These are phyloP conservation scores for Neurospora sp. DNA, from an alignment of 495 filamentous ascomycete genomes.

Conservation along the genomic window DNA sequence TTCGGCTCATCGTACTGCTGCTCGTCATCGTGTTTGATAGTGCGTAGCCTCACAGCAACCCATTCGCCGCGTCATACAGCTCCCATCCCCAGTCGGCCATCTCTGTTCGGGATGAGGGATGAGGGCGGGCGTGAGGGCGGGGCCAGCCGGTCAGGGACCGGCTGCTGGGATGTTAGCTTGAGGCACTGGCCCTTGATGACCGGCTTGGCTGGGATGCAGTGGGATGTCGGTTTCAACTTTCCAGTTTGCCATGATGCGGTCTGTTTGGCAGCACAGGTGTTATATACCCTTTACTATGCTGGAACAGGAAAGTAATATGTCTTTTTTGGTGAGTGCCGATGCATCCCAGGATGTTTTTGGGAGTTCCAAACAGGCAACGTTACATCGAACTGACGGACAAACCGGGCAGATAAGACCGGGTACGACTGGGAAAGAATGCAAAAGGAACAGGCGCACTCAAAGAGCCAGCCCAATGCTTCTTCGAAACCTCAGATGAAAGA, in stretches of 20 bases:
- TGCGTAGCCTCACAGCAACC: too few relatives aligned
- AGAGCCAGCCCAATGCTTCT: not conserved
- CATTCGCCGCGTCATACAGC: too few relatives aligned
- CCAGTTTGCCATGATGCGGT: not conserved
- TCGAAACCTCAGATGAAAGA: not conserved
- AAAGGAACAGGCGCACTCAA: not conserved
- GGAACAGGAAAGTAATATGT: not conserved
- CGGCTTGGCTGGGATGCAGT: too few relatives aligned
- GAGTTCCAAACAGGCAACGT: not conserved
- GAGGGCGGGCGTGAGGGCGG: too few relatives aligned
- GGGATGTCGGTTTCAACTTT: not conserved
- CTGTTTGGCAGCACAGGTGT: not conserved
- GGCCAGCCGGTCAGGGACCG: too few relatives aligned
- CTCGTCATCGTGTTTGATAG: too few relatives aligned
- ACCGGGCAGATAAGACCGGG: not conserved
- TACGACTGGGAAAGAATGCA: not conserved
- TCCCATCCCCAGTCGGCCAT: too few relatives aligned
- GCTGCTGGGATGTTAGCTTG: too few relatives aligned
- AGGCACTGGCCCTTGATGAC: too few relatives aligned
- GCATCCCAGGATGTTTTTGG: not conserved
- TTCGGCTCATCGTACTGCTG: too few relatives aligned
- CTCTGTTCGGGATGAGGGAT: too few relatives aligned
- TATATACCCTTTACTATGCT: not conserved
- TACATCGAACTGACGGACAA: not conserved
- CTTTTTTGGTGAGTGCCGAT: not conserved